phyloP scores from a whole-genome alignment of 139 green algal genomes.

The Bryopsis sp. region DNA sequence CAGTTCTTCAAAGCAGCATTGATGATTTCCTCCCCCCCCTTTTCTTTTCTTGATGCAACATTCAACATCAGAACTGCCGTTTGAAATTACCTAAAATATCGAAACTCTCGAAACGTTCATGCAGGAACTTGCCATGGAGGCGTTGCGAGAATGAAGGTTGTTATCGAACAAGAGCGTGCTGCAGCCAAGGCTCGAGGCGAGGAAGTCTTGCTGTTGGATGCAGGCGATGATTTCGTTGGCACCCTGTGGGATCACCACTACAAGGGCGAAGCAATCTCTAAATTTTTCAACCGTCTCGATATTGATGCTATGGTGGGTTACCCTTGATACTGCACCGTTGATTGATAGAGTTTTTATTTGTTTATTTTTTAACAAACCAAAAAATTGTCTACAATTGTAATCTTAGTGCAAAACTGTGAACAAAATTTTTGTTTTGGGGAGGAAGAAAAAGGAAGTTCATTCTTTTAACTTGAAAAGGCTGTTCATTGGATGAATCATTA shows the following conservation, averaged over 20 bases:
- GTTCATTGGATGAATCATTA: no score
- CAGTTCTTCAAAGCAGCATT: no score
- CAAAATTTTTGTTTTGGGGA: no score
- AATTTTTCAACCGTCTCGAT: constrained; percentile 8
- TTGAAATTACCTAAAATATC: not conserved
- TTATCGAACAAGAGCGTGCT: constrained; percentile 5
- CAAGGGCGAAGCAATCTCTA: not conserved
- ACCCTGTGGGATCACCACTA: constrained; percentile 10
- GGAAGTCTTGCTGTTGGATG: not conserved
- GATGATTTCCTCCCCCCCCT: no score
- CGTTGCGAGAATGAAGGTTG: constrained; percentile 2
- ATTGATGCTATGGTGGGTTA: constrained; percentile 16
- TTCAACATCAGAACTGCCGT: no score
- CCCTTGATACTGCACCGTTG: no score
- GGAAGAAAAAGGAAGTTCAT: no score
- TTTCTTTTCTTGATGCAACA: no score
- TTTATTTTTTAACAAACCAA: not conserved
- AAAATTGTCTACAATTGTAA: not conserved
- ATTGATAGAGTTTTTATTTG: not conserved
- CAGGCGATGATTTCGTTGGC: constrained; percentile 5
- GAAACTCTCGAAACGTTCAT: not conserved
- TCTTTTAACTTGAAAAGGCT: no score
- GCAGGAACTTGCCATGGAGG: constrained; percentile 4
- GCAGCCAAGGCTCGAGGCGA: not conserved
- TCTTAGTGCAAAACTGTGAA: not conserved